phyloP scores from a whole-genome alignment of 2,329 filamentous ascomycete species.

The Diaporthe nobilis region DNA sequence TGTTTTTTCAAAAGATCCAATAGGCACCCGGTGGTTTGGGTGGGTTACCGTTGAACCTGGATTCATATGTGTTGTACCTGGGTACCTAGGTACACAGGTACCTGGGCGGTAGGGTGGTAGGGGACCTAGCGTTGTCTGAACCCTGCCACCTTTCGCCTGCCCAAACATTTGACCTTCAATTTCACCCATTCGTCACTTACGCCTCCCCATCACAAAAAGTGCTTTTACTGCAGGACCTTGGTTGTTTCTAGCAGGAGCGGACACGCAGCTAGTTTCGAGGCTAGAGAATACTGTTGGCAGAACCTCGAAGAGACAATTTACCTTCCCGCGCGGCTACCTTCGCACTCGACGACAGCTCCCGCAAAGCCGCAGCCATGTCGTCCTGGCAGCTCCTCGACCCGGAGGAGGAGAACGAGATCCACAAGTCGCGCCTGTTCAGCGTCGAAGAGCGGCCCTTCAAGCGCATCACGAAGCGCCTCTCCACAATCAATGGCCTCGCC shows the following conservation, averaged over 20 bases:
- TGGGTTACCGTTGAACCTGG: too few relatives aligned
- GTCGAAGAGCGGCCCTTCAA: slow-evolving; percentile 95
- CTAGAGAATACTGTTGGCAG: not conserved
- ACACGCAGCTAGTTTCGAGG: not conserved
- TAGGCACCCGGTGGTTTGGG: not conserved
- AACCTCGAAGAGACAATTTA: not conserved
- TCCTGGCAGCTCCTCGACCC: slow-evolving; percentile 79
- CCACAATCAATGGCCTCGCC: slow-evolving; percentile 76
- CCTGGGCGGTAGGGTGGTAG: not conserved
- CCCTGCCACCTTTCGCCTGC: slow-evolving; percentile 10
- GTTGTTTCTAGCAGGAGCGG: not conserved
- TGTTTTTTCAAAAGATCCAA: too few relatives aligned
- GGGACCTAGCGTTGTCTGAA: not conserved
- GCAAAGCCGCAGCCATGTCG: slow-evolving; percentile 47
- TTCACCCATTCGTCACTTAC: not conserved
- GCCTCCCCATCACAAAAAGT: not conserved
- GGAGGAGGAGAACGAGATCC: slow-evolving; percentile 84
- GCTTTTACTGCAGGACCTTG: not conserved
- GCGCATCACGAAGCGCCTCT: slow-evolving; percentile 85
- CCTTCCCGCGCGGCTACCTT: not conserved
- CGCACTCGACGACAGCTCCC: not conserved
- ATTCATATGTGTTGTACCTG: not conserved
- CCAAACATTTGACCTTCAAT: slow-evolving; percentile 9
- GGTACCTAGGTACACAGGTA: not conserved
- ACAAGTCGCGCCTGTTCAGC: slow-evolving; percentile 87